Percentiles rank a stretch among this genome's conserved stretches.
Evolutionary conservation across 2,329 filamentous ascomycete genomes (phyloP).

Genomic region (Xylaria multiplex): DNA sequence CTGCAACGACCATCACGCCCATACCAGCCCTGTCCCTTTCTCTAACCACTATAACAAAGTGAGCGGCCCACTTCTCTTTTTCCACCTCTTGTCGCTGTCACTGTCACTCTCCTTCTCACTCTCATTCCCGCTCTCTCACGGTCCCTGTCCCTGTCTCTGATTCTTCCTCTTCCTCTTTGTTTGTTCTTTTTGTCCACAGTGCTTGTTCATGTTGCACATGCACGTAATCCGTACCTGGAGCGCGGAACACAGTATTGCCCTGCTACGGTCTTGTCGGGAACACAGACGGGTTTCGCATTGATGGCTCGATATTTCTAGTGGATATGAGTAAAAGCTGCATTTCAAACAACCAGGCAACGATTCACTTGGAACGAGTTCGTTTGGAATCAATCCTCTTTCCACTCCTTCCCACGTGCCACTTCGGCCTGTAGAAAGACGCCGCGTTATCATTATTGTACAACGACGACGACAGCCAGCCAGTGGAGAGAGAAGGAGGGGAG

Average conservation of each 20-base stretch:
- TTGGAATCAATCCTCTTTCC: constrained; percentile 7
- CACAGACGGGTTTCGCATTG: constrained; percentile 25
- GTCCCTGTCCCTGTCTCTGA: no score
- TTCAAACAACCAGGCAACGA: constrained; percentile 2
- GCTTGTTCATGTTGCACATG: not conserved
- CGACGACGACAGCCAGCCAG: constrained; percentile 19
- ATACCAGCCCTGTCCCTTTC: constrained; percentile 21
- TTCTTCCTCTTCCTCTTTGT: constrained; percentile 16
- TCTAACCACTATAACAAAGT: constrained; percentile 21
- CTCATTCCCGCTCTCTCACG: no score
- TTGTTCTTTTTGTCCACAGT: constrained; percentile 6
- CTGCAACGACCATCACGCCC: not conserved
- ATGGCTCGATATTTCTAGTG: constrained; percentile 18
- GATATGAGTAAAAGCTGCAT: constrained; percentile 13
- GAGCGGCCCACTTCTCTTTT: constrained; percentile 8
- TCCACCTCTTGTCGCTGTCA: not conserved
- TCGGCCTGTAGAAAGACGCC: constrained; percentile 33
- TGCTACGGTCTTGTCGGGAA: constrained; percentile 13
- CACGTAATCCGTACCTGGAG: constrained; percentile 7
- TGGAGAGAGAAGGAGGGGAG: constrained; percentile 8
- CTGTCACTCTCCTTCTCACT: no score
- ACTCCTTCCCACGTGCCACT: constrained; percentile 19
- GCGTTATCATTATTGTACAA: constrained; percentile 18
- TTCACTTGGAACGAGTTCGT: constrained; percentile 17
- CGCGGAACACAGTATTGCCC: constrained; percentile 17